Evolutionary conservation across 495 filamentous ascomycete genomes (phyloP), one percentile per base, ranked within the genome.

Genomic region (Bacidia gigantensis): DNA sequence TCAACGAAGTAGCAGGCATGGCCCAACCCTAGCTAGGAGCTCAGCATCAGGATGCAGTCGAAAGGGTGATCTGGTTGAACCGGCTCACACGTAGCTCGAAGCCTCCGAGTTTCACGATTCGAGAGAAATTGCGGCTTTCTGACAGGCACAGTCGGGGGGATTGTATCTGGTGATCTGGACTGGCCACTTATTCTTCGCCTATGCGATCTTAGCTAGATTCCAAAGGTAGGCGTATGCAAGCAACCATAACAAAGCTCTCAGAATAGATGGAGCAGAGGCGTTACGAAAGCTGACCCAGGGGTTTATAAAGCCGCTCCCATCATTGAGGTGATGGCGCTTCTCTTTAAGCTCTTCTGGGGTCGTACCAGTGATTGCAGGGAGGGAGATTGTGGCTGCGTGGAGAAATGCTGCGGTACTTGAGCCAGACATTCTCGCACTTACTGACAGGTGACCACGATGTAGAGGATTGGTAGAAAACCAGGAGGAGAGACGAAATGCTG

Each of bases 1-100:
- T 96, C 92, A 49, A 94, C 82, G 62, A 85, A 87, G 65, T 88
- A 95, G 68, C 87, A 95, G 0, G 92, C 89, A 67, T 98, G 92
- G 10, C 92, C 92, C 3, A 98, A 78, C 92, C 92, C n/a, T n/a
- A n/a, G n/a, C n/a, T n/a, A n/a, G n/a, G n/a, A 98, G n/a, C n/a
- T n/a, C n/a, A n/a, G n/a, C n/a, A n/a, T n/a, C n/a, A n/a, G n/a
- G n/a, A n/a, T n/a, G n/a, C n/a, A n/a, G n/a, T n/a, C n/a, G n/a
- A n/a, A n/a, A n/a, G n/a, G n/a, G n/a, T n/a, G n/a, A n/a, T n/a
- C n/a, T n/a, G n/a, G n/a, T n/a, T n/a, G n/a, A n/a, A n/a, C n/a
- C n/a, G n/a, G n/a, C n/a, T n/a, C n/a, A n/a, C n/a, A 44, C 26
- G 92, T 98, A 38, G 90, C 89, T 18, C 90, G 82, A 7, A 98